Percentiles rank a stretch among this genome's conserved stretches.
Conservation (phyloP, 805 yeast genomes). For the Peterozyma toletana region DNA sequence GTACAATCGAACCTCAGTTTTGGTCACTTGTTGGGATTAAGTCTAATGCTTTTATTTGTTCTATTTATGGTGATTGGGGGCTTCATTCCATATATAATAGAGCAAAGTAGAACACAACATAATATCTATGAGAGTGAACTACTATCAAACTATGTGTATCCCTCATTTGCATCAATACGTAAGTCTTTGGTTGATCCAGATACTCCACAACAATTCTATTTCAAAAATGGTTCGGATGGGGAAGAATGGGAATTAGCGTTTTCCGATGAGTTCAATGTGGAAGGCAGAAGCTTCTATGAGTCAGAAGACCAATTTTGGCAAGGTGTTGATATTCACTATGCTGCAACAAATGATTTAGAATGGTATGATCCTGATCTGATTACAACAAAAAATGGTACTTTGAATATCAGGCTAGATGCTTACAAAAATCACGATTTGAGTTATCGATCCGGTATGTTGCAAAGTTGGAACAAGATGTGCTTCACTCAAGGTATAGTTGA, state of each 20-base stretch:
- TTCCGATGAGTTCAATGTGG: slow-evolving; percentile 77
- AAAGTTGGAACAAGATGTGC: slow-evolving; percentile 79
- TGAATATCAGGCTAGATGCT: slow-evolving; percentile 64
- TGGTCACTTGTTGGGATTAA: too few species aligned
- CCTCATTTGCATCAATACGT: slow-evolving; percentile 45
- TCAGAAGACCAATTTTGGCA: slow-evolving; percentile 83
- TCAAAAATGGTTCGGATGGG: slow-evolving; percentile 45
- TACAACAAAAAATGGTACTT: slow-evolving; percentile 58
- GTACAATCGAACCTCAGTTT: too few species aligned
- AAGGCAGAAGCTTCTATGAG: slow-evolving; percentile 73
- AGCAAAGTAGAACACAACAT: too few species aligned
- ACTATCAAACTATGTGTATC: slow-evolving; percentile 42
- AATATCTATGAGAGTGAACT: slow-evolving; percentile 18
- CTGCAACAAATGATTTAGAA: slow-evolving; percentile 75
- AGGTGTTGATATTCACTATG: slow-evolving; percentile 69
- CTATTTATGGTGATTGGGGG: too few species aligned
- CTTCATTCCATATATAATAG: too few species aligned
- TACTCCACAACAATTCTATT: slow-evolving; percentile 42
- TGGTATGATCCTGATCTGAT: slow-evolving; percentile 86
- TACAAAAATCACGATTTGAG: slow-evolving; percentile 59
- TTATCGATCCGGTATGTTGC: slow-evolving; percentile 84
- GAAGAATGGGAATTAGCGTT: slow-evolving; percentile 63
- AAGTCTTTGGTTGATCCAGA: slow-evolving; percentile 53
- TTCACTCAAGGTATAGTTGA: slow-evolving; percentile 71
- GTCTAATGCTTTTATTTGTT: too few species aligned